Percentiles rank a stretch among this genome's conserved stretches.
Evolutionary conservation across 2,329 filamentous ascomycete species (phyloP).

Genomic region (Penicillium freii): DNA sequence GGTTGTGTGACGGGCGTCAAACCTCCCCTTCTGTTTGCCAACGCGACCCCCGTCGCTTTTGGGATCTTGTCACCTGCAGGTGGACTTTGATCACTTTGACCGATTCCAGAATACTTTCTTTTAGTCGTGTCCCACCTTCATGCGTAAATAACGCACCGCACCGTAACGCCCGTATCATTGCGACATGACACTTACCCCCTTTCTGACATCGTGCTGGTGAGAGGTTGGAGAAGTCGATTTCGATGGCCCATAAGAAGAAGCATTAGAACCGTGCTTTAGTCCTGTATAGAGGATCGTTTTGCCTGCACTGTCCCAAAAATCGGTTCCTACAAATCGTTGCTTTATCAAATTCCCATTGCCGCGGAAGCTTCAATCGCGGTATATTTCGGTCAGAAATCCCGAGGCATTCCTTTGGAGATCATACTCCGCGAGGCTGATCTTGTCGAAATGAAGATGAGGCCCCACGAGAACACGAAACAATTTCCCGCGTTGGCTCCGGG

Average conservation of each 20-base stretch:
- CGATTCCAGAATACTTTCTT: slow-evolving; percentile 6
- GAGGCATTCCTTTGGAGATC: background rate
- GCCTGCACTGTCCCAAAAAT: background rate
- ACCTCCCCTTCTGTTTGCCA: slow-evolving; percentile 11
- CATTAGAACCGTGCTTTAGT: background rate
- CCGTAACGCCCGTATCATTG: background rate
- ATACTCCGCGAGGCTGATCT: background rate
- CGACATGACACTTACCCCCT: slow-evolving; percentile 10
- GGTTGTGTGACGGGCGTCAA: slow-evolving; percentile 19
- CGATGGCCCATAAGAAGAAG: slow-evolving; percentile 2
- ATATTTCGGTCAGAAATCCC: background rate
- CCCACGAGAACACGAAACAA: slow-evolving; percentile 21
- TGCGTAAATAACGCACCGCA: slow-evolving; percentile 6
- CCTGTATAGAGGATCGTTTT: background rate
- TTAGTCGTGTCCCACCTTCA: background rate
- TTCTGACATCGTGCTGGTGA: background rate
- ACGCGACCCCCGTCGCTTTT: slow-evolving; percentile 5
- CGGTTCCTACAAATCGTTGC: background rate
- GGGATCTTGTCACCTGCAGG: slow-evolving; percentile 14
- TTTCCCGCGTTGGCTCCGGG: slow-evolving; percentile 32
- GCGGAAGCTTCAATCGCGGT: background rate
- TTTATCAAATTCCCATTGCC: background rate
- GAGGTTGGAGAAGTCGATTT: slow-evolving; percentile 2
- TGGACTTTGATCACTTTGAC: slow-evolving; percentile 6
- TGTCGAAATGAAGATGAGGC: slow-evolving; percentile 12